These are phyloP conservation scores for Gossypium gossypioides DNA, from an alignment of 441 rosid genomes.

Conservation along the genomic window DNA sequence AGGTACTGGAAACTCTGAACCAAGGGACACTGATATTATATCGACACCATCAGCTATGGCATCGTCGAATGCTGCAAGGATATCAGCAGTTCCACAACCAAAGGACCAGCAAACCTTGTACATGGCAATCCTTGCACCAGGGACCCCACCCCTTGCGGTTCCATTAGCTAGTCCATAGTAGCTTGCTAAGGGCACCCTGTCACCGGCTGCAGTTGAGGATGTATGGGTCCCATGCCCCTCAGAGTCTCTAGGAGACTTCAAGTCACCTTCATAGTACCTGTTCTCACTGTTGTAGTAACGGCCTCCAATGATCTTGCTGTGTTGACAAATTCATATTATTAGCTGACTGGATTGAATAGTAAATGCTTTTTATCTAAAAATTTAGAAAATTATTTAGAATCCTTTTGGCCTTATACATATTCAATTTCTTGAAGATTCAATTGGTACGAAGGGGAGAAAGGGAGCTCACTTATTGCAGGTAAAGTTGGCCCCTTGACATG, in stretches of 20 bases:
- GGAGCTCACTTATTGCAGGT: conserved; percentile 50
- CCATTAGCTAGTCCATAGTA: conserved; percentile 43
- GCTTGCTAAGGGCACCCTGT: conserved; percentile 23
- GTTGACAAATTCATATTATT: conserved; percentile 8
- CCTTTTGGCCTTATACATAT: neutral
- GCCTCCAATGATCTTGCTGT: conserved; percentile 45
- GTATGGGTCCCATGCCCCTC: conserved; percentile 53
- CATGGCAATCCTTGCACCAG: conserved; percentile 38
- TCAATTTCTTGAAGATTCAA: neutral
- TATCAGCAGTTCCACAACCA: conserved; percentile 27
- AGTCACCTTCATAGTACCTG: neutral
- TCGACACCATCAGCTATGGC: conserved; percentile 46
- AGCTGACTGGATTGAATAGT: neutral
- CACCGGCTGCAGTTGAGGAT: conserved; percentile 44
- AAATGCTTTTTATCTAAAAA: neutral
- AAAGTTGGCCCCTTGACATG: conserved; percentile 37
- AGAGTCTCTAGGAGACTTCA: conserved; percentile 34
- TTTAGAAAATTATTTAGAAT: neutral
- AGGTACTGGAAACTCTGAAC: neutral
- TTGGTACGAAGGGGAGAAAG: neutral
- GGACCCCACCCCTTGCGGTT: conserved; percentile 49
- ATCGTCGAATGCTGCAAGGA: conserved; percentile 40
- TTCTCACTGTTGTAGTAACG: conserved; percentile 26
- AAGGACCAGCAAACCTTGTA: conserved; percentile 46
- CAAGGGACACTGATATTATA: conserved; percentile 34